Base-by-base conservation (phyloP, 176 grass and related monocot genomes). In the Alloteropsis semialata region DNA sequence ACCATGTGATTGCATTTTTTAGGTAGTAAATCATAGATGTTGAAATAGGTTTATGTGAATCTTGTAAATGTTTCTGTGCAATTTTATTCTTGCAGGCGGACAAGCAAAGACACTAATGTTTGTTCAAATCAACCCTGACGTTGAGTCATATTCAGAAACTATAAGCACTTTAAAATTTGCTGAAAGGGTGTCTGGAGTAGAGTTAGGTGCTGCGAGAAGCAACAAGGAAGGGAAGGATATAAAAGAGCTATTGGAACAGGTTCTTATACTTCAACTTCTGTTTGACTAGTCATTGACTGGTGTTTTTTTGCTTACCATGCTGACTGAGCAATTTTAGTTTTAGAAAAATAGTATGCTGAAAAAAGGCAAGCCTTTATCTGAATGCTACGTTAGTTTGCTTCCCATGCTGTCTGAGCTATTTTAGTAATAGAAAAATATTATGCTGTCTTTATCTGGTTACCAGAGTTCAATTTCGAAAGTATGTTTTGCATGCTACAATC, bases 51-150 rank as follows among this genome's bases (percentile, higher is more conserved):
- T 18, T 74, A 34, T 58, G 19, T 56, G 22, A 56, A 27, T 81
- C 25, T 80, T 73, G 9, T 22, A 50, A 46, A 4, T 83, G 50
- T 81, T 80, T 37, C 32, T 41, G 27, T 75, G 43, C 59, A 42
- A 71, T 85, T 70, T 85, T 88, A 58, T 50, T 81, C 64, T 87
- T 67, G 22, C 39, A 98, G 95, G 95, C 77, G 95, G 95, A 74
- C 95, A 98, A 57, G 92, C 95, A 29, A 98, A 98, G 81, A 98
- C 95, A 32, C 78, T 98, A 65, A 98, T 98, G 95, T 93, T 98
- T 89, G 95, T 98, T 56, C 95, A 98, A 81, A 91, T 98, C 89
- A 98, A 98, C 81, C 95, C 95, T 39, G 95, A 95, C 67, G 75
- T 89, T 84, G 95, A 98, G 60, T 95, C 92, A 39, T 98, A 98